These are phyloP conservation scores for Bipolaris oryzae DNA, from an alignment of 2,329 filamentous ascomycete species.

Conservation along the genomic window DNA sequence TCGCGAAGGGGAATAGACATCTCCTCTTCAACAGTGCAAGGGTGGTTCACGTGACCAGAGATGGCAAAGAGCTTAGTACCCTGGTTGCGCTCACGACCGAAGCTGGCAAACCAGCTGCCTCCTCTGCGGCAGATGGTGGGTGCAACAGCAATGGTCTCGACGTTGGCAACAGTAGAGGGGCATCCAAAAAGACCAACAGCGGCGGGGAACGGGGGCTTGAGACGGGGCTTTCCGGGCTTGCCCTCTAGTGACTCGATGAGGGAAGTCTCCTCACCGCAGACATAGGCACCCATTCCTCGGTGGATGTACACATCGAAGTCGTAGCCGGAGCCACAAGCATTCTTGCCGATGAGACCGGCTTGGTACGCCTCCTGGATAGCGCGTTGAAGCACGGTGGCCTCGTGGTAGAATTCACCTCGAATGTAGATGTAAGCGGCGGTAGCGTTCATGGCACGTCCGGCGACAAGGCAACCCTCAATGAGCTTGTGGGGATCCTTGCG, in stretches of 20 bases:
- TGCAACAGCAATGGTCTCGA: constrained; percentile 94
- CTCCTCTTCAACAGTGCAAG: constrained; percentile 96
- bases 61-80: constrained; percentile 99
- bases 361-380: constrained; percentile 98
- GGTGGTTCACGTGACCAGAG: constrained; percentile 98
- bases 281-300: constrained; percentile 95
- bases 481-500: constrained; percentile 99
- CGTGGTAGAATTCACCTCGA: constrained; percentile 95
- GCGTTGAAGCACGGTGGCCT: constrained; percentile 89
- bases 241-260: constrained; percentile 98
- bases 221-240: constrained; percentile 96
- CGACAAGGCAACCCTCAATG: constrained; percentile 93
- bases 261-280: constrained; percentile 97
- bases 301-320: constrained; percentile 98
- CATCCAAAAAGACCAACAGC: constrained; percentile 97
- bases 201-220: constrained; percentile 98
- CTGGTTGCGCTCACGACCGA: constrained; percentile 93
- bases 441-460: constrained; percentile 98
- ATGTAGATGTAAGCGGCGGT: constrained; percentile 99
- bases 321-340: constrained; percentile 94
- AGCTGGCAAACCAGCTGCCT: constrained; percentile 88
- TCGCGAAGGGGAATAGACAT: constrained; percentile 97
- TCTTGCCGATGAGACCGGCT: constrained; percentile 94
- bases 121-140: constrained; percentile 95
- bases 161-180: constrained; percentile 96